A percentile compares a stretch with the other conserved stretches of the same genome.
These are phyloP conservation scores for Brassica balearica DNA, from an alignment of 441 rosid genomes.

Conservation along the genomic window DNA sequence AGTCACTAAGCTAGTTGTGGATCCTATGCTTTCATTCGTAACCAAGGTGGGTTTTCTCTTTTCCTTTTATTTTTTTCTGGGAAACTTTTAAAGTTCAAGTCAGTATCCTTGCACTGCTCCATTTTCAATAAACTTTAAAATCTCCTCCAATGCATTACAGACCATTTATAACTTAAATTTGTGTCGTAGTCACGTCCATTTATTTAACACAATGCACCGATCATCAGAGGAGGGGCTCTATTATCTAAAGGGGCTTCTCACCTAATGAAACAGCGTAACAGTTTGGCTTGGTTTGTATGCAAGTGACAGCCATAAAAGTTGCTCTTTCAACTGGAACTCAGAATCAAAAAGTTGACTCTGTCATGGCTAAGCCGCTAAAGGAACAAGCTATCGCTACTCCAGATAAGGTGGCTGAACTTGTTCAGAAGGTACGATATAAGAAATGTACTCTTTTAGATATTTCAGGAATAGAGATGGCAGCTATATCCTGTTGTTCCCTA, in stretches of 20 bases:
- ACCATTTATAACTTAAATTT: background rate
- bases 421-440: slow-evolving; percentile 74
- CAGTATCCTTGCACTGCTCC: slow-evolving; percentile 15
- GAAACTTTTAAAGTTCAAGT: background rate
- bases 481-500: slow-evolving; percentile 16
- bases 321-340: slow-evolving; percentile 71
- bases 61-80: background rate
- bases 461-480: background rate
- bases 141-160: background rate
- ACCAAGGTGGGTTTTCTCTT: slow-evolving; percentile 71
- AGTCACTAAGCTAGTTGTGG: slow-evolving; percentile 91
- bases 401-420: slow-evolving; percentile 93
- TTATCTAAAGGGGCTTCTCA: background rate
- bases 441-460: slow-evolving; percentile 1
- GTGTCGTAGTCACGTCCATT: background rate
- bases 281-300: slow-evolving; percentile 28
- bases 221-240: background rate
- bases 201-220: slow-evolving; percentile 1
- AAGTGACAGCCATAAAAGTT: slow-evolving; percentile 92
- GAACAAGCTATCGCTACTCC: slow-evolving; percentile 97
- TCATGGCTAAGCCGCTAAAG: slow-evolving; percentile 85
- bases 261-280: slow-evolving; percentile 7
- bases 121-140: background rate
- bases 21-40: slow-evolving; percentile 96
- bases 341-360: slow-evolving; percentile 68